Conservation (phyloP, 2,329 filamentous ascomycete species). For the Golovinomyces cichoracearum region DNA sequence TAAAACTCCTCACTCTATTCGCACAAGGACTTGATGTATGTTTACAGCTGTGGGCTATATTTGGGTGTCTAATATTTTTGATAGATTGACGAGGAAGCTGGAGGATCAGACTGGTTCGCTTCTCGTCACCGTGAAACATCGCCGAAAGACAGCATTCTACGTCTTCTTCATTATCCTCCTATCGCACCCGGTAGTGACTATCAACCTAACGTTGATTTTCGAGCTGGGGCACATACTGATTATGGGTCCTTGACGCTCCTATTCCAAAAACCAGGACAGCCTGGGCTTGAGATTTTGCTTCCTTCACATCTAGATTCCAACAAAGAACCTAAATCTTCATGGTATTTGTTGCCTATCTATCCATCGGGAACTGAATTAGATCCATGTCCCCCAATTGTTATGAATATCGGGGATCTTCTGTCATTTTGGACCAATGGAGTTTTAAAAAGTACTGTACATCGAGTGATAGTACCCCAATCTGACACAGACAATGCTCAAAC, state of each 20-base stretch:
- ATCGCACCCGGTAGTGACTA: conserved; percentile 20
- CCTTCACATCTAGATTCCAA: conserved; percentile 16
- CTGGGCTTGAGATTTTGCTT: conserved; percentile 60
- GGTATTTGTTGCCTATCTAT: conserved; percentile 41
- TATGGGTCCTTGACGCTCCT: conserved; percentile 45
- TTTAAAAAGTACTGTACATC: conserved; percentile 65
- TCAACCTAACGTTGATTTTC: conserved; percentile 34
- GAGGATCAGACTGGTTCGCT: conserved; percentile 20
- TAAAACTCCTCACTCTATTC: conserved; percentile 47
- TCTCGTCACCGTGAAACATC: conserved; percentile 28
- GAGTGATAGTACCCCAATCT: conserved; percentile 45
- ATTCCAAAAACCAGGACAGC: conserved; percentile 64
- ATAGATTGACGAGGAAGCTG: conserved; percentile 9
- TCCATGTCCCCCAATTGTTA: conserved; percentile 39
- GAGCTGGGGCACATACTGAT: conserved; percentile 79
- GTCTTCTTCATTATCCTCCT: conserved; percentile 45
- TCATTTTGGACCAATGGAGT: conserved; percentile 81
- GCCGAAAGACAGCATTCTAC: conserved; percentile 23
- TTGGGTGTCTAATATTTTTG: background rate
- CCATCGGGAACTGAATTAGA: conserved; percentile 33
- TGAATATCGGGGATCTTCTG: conserved; percentile 45
- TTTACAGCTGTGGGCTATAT: background rate
- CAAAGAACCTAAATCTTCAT: conserved; percentile 18
- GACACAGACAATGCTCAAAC: conserved; percentile 24
- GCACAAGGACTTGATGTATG: conserved; percentile 45